A percentile compares a stretch with the other conserved stretches of the same genome.
These are phyloP conservation scores for Penicillium griseofulvum DNA, from an alignment of 2,329 filamentous ascomycete species.

Conservation along the genomic window DNA sequence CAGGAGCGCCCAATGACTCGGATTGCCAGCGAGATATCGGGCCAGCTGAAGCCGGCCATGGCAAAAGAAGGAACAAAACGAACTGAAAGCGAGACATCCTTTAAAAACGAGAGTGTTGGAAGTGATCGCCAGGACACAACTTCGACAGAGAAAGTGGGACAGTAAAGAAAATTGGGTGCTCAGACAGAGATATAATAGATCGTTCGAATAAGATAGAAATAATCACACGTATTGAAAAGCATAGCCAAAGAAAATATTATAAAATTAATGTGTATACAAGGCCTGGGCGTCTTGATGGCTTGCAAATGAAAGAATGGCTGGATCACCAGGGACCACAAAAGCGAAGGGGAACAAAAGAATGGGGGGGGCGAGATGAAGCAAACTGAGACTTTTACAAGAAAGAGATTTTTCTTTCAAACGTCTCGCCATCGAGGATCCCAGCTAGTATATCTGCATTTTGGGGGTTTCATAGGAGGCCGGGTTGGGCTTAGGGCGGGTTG, in stretches of 20 bases:
- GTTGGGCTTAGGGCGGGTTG: neutral
- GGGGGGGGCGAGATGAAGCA: conserved; percentile 7
- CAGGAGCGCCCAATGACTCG: neutral
- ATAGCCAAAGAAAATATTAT: neutral
- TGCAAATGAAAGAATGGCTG: conserved; percentile 7
- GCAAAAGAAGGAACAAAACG: conserved; percentile 13
- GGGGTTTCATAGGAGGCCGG: neutral
- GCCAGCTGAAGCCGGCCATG: conserved; percentile 21
- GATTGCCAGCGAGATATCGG: conserved; percentile 26
- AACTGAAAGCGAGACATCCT: conserved; percentile 18
- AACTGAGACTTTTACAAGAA: neutral
- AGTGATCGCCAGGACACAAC: neutral
- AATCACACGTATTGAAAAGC: neutral
- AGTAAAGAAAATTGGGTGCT: neutral
- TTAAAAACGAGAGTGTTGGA: neutral
- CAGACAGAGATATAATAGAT: conserved; percentile 6
- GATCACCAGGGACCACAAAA: neutral
- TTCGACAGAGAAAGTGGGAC: neutral
- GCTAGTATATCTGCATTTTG: conserved; percentile 4
- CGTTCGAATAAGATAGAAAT: neutral
- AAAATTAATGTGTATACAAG: neutral
- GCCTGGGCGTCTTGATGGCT: conserved; percentile 3
- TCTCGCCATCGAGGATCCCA: neutral
- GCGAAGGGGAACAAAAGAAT: conserved; percentile 4
- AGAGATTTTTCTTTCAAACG: conserved; percentile 1